phyloP scores from a whole-genome alignment of 495 filamentous ascomycete species.

The Aspergillus haitiensis region DNA sequence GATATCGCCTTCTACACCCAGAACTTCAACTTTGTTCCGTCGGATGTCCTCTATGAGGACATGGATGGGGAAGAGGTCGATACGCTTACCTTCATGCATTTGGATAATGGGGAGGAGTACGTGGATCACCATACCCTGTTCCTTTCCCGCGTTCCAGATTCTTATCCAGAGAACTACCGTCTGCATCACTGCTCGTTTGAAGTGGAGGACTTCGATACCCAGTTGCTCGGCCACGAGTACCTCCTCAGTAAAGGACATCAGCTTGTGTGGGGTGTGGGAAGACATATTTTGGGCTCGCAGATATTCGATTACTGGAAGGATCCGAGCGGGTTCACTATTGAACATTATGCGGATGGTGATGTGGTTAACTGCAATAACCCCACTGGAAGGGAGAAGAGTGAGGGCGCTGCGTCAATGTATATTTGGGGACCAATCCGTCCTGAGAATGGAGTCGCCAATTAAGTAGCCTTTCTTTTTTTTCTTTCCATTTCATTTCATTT shows the following conservation, averaged over 20 bases:
- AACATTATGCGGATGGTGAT: slow-evolving; percentile 65
- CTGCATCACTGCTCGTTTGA: slow-evolving; percentile 75
- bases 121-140: slow-evolving; percentile 75
- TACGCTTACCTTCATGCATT: slow-evolving; percentile 62
- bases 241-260: slow-evolving; percentile 61
- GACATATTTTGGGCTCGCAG: slow-evolving; percentile 73
- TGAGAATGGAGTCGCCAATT: neutral
- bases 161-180: slow-evolving; percentile 35
- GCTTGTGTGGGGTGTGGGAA: slow-evolving; percentile 72
- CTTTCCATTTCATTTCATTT: too few relatives aligned
- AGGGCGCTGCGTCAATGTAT: slow-evolving; percentile 6
- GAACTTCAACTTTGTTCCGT: slow-evolving; percentile 66
- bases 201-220: slow-evolving; percentile 74
- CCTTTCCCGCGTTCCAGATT: slow-evolving; percentile 53
- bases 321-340: slow-evolving; percentile 56
- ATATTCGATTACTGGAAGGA: slow-evolving; percentile 77
- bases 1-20: slow-evolving; percentile 61
- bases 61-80: slow-evolving; percentile 38
- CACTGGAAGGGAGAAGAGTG: slow-evolving; percentile 5
- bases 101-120: slow-evolving; percentile 59
- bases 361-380: slow-evolving; percentile 51
- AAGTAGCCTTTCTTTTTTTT: neutral
- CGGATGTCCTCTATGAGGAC: slow-evolving; percentile 34
- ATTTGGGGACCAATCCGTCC: slow-evolving; percentile 15
- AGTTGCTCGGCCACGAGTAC: slow-evolving; percentile 73